phyloP scores from a whole-genome alignment of 2,329 filamentous ascomycete genomes.

The Curvularia sp. region DNA sequence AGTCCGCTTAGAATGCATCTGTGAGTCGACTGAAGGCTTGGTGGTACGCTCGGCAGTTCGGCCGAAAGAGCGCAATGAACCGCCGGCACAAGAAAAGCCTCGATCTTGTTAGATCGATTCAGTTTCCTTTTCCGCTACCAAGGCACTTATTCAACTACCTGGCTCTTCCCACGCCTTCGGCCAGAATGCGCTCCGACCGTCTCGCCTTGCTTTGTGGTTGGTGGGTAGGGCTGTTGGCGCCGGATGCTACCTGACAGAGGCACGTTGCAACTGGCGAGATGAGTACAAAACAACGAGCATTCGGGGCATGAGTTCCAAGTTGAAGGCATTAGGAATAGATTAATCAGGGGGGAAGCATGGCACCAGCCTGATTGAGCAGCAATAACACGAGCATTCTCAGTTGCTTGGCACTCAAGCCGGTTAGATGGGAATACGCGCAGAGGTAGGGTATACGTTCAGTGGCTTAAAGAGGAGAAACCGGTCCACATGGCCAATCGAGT shows the following conservation, averaged over 20 bases:
- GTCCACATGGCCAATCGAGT: not conserved
- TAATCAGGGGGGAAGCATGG: not conserved
- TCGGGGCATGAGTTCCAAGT: not conserved
- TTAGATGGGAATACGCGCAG: not conserved
- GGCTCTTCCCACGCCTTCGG: not conserved
- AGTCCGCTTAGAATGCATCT: not conserved
- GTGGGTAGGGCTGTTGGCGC: not conserved
- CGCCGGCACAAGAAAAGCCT: not conserved
- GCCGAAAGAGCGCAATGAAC: constrained; percentile 4
- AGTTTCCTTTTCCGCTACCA: constrained; percentile 5
- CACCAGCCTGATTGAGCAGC: not conserved
- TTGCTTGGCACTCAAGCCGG: not conserved
- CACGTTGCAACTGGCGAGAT: not conserved
- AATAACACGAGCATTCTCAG: not conserved
- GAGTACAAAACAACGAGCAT: not conserved
- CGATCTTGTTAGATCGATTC: not conserved
- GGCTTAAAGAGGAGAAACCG: not conserved
- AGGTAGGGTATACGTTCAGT: not conserved
- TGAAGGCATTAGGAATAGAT: not conserved
- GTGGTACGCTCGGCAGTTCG: not conserved
- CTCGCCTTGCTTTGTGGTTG: not conserved
- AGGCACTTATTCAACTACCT: constrained; percentile 11
- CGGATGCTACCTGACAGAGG: not conserved
- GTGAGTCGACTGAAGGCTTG: not conserved
- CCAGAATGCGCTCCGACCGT: not conserved